These are phyloP conservation scores for Yamadazyma ubonensis DNA, from an alignment of 805 yeast genomes.

Conservation along the genomic window DNA sequence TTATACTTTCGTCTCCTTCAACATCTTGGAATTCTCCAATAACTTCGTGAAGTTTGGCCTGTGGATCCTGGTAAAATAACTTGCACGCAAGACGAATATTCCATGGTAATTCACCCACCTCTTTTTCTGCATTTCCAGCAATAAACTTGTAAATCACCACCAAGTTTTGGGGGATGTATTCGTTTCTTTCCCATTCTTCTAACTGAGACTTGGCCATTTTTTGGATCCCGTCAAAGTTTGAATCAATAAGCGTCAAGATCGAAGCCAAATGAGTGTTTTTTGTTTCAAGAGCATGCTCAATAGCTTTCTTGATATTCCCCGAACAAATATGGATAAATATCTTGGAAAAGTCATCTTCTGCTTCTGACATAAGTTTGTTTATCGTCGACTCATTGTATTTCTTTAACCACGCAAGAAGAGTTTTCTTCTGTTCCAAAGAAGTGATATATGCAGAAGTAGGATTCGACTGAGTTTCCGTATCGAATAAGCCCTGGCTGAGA, in stretches of 20 bases:
- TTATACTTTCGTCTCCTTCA: conserved; percentile 8
- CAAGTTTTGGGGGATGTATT: conserved; percentile 45
- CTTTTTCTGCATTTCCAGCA: conserved; percentile 47
- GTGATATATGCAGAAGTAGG: too few relatives aligned
- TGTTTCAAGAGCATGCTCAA: conserved; percentile 56
- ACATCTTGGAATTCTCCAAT: conserved; percentile 15
- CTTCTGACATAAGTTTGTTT: conserved; percentile 19
- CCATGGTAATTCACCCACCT: conserved; percentile 60
- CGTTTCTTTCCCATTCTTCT: conserved; percentile 55
- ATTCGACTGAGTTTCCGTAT: too few relatives aligned
- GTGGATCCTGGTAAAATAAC: conserved; percentile 59
- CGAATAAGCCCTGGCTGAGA: conserved; percentile 52
- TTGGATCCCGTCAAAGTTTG: conserved; percentile 60
- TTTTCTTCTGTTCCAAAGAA: conserved; percentile 27
- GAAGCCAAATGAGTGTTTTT: conserved; percentile 70
- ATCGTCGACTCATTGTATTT: conserved; percentile 39
- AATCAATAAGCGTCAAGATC: conserved; percentile 65
- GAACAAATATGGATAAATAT: conserved; percentile 51
- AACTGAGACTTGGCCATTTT: conserved; percentile 61
- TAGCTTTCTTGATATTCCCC: conserved; percentile 63
- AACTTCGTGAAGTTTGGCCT: conserved; percentile 14
- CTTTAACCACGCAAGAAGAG: conserved; percentile 59
- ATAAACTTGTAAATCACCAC: conserved; percentile 64
- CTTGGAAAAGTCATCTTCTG: conserved; percentile 44
- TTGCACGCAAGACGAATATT: conserved; percentile 55